phyloP scores from a whole-genome alignment of 179 eudicot genomes.

The Beta lomatogona region DNA sequence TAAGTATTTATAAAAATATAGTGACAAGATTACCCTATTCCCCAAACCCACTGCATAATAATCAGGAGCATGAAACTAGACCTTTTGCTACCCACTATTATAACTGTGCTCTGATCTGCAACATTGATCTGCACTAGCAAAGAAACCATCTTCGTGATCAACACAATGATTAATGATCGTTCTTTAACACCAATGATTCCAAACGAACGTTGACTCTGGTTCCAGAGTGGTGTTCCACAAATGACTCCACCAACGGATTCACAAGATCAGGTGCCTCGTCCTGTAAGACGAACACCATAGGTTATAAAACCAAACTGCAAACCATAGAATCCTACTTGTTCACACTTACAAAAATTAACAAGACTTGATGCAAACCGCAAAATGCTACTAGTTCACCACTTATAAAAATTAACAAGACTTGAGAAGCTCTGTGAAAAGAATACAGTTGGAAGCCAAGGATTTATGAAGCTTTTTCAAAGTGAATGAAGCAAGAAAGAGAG shows the following conservation, averaged over 20 bases:
- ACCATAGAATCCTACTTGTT: no score
- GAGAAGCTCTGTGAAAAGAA: background rate
- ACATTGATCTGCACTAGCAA: background rate
- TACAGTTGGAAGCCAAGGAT: background rate
- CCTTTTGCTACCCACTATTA: background rate
- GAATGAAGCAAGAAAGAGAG: background rate
- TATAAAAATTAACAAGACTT: background rate
- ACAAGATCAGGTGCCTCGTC: conserved; percentile 97
- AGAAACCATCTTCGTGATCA: background rate
- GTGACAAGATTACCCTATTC: no score
- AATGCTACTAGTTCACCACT: background rate
- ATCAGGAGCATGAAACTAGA: background rate
- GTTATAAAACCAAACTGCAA: background rate
- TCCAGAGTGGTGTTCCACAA: conserved; percentile 76
- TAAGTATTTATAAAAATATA: no score
- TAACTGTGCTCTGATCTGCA: no score
- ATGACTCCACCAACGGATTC: conserved; percentile 77
- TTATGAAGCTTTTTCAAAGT: background rate
- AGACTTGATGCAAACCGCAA: background rate
- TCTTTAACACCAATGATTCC: conserved; percentile 19
- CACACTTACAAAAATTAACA: no score
- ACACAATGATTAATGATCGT: background rate
- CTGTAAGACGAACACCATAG: conserved; percentile 39
- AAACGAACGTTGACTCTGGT: conserved; percentile 25
- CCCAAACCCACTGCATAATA: no score